Evolutionary conservation across 1,284 basidiomycete genomes (phyloP), one percentile per base, ranked within the genome.

Genomic region (Pseudozyma sp.): DNA sequence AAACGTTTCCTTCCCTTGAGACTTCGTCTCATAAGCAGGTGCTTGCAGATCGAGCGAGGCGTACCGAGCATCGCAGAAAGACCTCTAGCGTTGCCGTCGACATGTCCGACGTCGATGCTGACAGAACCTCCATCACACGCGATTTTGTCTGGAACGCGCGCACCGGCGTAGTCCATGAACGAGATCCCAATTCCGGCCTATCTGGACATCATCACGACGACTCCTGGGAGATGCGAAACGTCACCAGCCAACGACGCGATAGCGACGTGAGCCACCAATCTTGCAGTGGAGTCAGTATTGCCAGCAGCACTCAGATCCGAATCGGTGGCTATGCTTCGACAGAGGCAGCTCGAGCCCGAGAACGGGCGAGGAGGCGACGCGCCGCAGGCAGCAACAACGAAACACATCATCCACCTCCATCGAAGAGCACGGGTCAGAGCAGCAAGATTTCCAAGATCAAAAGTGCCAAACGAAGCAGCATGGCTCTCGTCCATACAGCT

Each of bases 1-100:
- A 68, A 4, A 50, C 39, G 7, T 76, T 76, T 24, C 74, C 74
- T 19, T 69, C 74, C 7, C 54, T 76, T 35, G 74, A 76, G 17
- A 37, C 66, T 0, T 51, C 51, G 7, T 76, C 69, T 16, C 74
- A 76, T 52, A 57, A 60, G 19, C 69, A 76, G 31, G 54, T 76
- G 34, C 49, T 76, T 5, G 48, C 54, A 3, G 61, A 76, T 3
- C 34, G 68, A 29, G 69, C 69, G 14, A 47, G 69, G 17, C 51
- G 60, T 24, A 56, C 57, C 5, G 57, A 64, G n/a, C 64, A 68
- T 42, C 19, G 42, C 4, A 50, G 63, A 14, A 69, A 63, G 30
- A 16, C 44, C 0, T 66, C 66, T 1, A 53, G 54, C 34, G 58
- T 69, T 16, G 66, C 66, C 4, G 61, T 74, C 31, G 62, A 74